phyloP scores from a whole-genome alignment of 768 basidiomycete species.

The Suillus subaureus region DNA sequence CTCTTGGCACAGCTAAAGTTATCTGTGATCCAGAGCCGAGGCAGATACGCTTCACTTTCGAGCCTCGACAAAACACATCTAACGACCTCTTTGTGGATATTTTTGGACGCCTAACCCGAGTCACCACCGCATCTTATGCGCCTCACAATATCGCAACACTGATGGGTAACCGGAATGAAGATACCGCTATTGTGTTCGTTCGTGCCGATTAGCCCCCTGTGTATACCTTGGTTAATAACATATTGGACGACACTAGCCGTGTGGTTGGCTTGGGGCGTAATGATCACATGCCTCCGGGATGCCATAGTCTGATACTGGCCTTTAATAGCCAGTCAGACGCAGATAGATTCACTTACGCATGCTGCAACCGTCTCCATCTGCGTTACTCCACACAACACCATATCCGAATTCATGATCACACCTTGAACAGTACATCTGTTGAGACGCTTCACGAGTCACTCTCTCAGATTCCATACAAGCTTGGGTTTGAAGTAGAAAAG shows the following conservation, averaged over 20 bases:
- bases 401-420: background rate
- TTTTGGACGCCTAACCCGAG: background rate
- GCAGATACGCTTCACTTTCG: conserved; percentile 30
- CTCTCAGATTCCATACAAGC: conserved; percentile 29
- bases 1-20: conserved; percentile 29
- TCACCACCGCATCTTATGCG: conserved; percentile 23
- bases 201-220: conserved; percentile 34
- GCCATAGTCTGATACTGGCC: conserved; percentile 30
- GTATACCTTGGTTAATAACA: conserved; percentile 16
- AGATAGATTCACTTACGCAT: conserved; percentile 28
- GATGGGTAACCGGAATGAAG: conserved; percentile 11
- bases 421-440: background rate
- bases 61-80: conserved; percentile 15
- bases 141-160: conserved; percentile 24
- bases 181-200: conserved; percentile 29
- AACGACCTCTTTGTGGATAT: background rate
- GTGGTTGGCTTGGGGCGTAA: conserved; percentile 29
- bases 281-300: conserved; percentile 29
- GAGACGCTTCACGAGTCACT: conserved; percentile 22
- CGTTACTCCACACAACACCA: conserved; percentile 8
- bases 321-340: conserved; percentile 31
- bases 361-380: conserved; percentile 23
- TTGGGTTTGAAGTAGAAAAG: conserved; percentile 43
- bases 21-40: conserved; percentile 37
- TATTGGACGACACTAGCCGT: background rate